Percentiles rank a stretch among this genome's conserved stretches.
These are phyloP conservation scores for Petunia hybrid DNA, from an alignment of 305 asterid species.

Conservation along the genomic window DNA sequence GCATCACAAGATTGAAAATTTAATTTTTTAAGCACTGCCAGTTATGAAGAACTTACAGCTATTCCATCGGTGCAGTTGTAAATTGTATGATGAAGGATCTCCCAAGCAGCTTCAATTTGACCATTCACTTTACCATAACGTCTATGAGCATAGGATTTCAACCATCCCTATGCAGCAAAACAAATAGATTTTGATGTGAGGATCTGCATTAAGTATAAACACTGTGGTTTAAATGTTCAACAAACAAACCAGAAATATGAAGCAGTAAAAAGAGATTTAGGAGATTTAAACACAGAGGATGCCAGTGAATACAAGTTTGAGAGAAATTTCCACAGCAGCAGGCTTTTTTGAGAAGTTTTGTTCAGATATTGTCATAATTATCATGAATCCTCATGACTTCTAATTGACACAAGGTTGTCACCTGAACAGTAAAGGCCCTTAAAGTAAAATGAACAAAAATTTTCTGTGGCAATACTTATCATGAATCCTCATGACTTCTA, in stretches of 20 bases:
- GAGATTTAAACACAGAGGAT: background rate
- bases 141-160: constrained; percentile 74
- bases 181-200: constrained; percentile 5
- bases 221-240: background rate
- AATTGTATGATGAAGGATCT: constrained; percentile 76
- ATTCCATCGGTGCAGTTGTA: constrained; percentile 97
- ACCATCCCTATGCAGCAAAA: constrained; percentile 74
- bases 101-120: constrained; percentile 85
- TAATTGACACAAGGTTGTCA: too few relatives aligned
- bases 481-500: background rate
- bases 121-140: constrained; percentile 79
- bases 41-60: constrained; percentile 63
- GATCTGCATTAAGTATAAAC: background rate
- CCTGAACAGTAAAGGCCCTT: constrained; percentile 14
- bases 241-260: background rate
- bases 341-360: background rate
- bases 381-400: too few relatives aligned
- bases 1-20: background rate
- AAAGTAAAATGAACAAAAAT: background rate
- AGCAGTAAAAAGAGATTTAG: background rate
- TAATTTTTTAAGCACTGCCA: constrained; percentile 5
- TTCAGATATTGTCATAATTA: background rate
- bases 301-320: background rate
- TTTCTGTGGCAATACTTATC: background rate
- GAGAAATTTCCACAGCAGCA: background rate